phyloP scores from a whole-genome alignment of 352 stramenopile species.

The Phytopythium aichiense region DNA sequence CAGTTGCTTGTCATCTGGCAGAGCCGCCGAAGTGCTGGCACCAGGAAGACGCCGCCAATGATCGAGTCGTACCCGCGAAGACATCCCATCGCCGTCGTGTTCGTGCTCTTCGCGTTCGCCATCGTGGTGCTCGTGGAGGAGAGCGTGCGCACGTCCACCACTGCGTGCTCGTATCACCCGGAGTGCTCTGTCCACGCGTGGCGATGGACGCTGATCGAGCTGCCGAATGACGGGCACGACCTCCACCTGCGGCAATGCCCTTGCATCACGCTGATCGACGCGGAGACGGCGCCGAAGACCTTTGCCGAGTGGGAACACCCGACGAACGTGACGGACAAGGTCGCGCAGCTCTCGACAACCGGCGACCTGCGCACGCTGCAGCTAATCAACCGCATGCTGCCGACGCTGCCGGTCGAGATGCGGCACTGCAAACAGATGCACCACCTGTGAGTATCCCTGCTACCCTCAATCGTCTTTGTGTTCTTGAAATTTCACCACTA shows the following conservation, averaged over 20 bases:
- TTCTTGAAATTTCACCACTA: not conserved
- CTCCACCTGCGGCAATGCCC: slow-evolving; percentile 8
- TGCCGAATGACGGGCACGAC: not conserved
- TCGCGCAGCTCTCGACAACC: slow-evolving; percentile 10
- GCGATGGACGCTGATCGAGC: slow-evolving; percentile 13
- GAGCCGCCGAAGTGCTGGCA: not conserved
- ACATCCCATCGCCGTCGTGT: slow-evolving; percentile 12
- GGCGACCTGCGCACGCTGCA: slow-evolving; percentile 10
- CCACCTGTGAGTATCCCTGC: slow-evolving; percentile 5
- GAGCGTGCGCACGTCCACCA: slow-evolving; percentile 9
- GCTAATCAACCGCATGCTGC: slow-evolving; percentile 13
- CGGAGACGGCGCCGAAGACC: slow-evolving; percentile 6
- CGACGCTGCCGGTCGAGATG: slow-evolving; percentile 12
- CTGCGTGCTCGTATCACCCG: slow-evolving; percentile 5
- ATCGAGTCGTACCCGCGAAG: slow-evolving; percentile 12
- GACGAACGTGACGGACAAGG: slow-evolving; percentile 11
- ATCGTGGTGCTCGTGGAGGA: slow-evolving; percentile 10
- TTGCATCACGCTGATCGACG: slow-evolving; percentile 17
- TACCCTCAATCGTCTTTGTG: not conserved
- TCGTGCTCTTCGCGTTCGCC: slow-evolving; percentile 10
- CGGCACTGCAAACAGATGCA: slow-evolving; percentile 4
- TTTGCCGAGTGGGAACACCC: slow-evolving; percentile 9
- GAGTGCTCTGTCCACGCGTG: slow-evolving; percentile 21
- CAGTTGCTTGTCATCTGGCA: not conserved
- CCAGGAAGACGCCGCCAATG: not conserved